Conservation (phyloP, 306 rosid species). For the Gastrolobium villosum region DNA sequence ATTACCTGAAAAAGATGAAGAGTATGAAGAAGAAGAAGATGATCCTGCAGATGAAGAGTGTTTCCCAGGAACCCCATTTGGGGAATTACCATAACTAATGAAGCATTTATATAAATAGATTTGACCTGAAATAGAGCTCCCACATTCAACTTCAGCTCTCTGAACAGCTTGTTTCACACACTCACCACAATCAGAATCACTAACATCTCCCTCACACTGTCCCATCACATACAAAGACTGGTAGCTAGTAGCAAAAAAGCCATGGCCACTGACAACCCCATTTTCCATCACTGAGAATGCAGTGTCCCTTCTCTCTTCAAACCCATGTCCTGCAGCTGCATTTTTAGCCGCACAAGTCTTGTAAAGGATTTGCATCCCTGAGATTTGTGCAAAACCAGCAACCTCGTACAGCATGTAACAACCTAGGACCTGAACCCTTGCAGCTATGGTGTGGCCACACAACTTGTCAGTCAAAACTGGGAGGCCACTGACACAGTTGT, state of each 20-base stretch:
- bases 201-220: slow-evolving; percentile 95
- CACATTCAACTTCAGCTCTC: slow-evolving; percentile 93
- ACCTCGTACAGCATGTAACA: slow-evolving; percentile 90
- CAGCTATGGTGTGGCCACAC: slow-evolving; percentile 83
- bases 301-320: slow-evolving; percentile 87
- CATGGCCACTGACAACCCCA: slow-evolving; percentile 85
- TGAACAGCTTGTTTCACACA: slow-evolving; percentile 89
- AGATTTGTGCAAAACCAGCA: slow-evolving; percentile 83
- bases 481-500: slow-evolving; percentile 81
- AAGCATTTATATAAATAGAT: slow-evolving; percentile 90
- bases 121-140: slow-evolving; percentile 88
- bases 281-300: slow-evolving; percentile 83
- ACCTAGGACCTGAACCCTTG: slow-evolving; percentile 84
- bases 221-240: slow-evolving; percentile 84
- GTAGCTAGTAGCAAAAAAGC: slow-evolving; percentile 85
- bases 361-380: slow-evolving; percentile 83
- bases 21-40: slow-evolving; percentile 53
- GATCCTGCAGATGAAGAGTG: slow-evolving; percentile 46
- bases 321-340: slow-evolving; percentile 76
- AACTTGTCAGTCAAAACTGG: slow-evolving; percentile 67
- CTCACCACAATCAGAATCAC: slow-evolving; percentile 92
- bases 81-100: slow-evolving; percentile 83
- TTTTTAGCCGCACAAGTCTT: slow-evolving; percentile 77
- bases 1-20: slow-evolving; percentile 77
- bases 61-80: slow-evolving; percentile 80